Evolutionary conservation across 768 basidiomycete genomes (phyloP), one percentile per base, ranked within the genome.

Genomic region (Pulveroboletus sp.): DNA sequence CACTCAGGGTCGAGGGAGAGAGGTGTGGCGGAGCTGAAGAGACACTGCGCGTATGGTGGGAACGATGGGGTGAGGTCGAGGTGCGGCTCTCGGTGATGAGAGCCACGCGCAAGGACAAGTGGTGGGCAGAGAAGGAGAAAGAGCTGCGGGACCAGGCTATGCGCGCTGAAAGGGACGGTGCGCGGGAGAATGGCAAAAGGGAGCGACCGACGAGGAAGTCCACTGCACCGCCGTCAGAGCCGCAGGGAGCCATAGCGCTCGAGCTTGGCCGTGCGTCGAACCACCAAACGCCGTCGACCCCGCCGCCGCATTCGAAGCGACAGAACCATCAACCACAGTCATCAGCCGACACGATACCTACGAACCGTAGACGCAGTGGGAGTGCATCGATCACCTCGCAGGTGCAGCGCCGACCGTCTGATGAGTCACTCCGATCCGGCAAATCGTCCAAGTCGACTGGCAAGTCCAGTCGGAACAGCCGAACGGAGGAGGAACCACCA

Each of bases 11-110:
- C 5, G 86, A 87, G 17, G 84, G 82, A 2, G 84, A 86, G 69
- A 65, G 77, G 70, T 84, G 84, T 52, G 81, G 77, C 1, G 84
- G 81, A 7, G 75, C 76, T 6, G 76, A 74, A 9, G 89, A 90
- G 71, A 91, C 90, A 19, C 60, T 82, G 23, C 72, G 72, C 0
- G 85, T 90, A 10, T 92, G 90, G 89, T 72, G 74, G 60, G 70
- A 72, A 33, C 71, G 90, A 14, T 91, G 82, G 80, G 71, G 63
- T 12, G 85, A 87, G 34, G 84, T 88, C 33, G 83, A 84, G 52
- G 73, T 67, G 27, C 67, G 74, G 3, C 54, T 83, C 37, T 35
- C 61, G 56, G 14, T 67, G 79, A 53, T 67, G 63, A 59, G 69
- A 47, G 46, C 74, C 45, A 57, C 68, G n/a, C 68, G 47, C 33